Percentiles rank a stretch among this genome's conserved stretches.
Evolutionary conservation across 2,329 filamentous ascomycete species (phyloP).

Genomic region (Emydomyces testavorans): DNA sequence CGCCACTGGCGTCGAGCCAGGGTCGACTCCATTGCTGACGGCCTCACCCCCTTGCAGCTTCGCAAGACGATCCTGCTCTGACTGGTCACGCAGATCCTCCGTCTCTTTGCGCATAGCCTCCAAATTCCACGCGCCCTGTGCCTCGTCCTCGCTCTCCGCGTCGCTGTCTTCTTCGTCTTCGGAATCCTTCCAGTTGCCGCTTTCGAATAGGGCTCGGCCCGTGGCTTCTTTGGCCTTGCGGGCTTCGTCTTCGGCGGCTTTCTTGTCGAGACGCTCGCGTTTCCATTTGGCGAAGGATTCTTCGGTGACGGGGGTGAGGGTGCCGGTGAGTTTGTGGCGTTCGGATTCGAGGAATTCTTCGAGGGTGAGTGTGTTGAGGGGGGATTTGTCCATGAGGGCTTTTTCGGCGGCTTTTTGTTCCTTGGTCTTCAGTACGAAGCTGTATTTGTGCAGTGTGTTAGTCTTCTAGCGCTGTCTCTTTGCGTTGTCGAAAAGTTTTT

Average conservation of each 20-base stretch:
- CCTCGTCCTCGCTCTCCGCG: conserved; percentile 32
- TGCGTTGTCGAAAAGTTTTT: too few species aligned
- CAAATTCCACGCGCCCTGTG: conserved; percentile 43
- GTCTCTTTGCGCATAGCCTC: conserved; percentile 83
- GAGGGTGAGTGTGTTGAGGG: conserved; percentile 82
- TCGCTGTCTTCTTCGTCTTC: conserved; percentile 54
- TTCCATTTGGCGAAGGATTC: conserved; percentile 97
- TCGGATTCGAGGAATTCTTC: conserved; percentile 97
- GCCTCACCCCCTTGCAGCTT: conserved; percentile 23
- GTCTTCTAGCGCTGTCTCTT: too few species aligned
- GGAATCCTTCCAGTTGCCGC: conserved; percentile 72
- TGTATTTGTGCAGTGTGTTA: conserved; percentile 31
- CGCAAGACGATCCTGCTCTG: conserved; percentile 60
- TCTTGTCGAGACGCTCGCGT: conserved; percentile 86
- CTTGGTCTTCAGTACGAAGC: conserved; percentile 94
- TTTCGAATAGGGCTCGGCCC: conserved; percentile 88
- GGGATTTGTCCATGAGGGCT: conserved; percentile 88
- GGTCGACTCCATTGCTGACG: conserved; percentile 1
- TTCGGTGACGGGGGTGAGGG: conserved; percentile 80
- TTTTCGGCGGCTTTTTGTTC: conserved; percentile 94
- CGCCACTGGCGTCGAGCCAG: conserved; percentile 10
- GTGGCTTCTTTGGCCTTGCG: conserved; percentile 89
- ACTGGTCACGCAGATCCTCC: conserved; percentile 58
- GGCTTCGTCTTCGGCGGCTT: conserved; percentile 83
- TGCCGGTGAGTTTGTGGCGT: conserved; percentile 86